Evolutionary conservation across 2,329 filamentous ascomycete genomes (phyloP).

Genomic region (Aspergillus sp.): DNA sequence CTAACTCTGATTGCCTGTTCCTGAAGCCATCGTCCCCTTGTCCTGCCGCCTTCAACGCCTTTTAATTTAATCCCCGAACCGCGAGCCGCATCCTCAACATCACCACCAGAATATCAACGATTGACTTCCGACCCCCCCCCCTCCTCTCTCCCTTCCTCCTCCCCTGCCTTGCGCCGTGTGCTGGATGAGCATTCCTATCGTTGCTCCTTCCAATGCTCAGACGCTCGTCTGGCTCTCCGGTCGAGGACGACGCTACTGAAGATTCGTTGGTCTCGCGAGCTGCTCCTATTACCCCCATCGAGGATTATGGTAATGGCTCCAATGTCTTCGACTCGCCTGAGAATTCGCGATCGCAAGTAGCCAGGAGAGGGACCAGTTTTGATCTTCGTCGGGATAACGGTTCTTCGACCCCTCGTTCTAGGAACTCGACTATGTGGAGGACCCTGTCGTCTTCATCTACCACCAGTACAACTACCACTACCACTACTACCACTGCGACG

Average conservation of each 20-base stretch:
- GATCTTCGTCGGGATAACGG: constrained; percentile 29
- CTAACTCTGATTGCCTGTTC: not conserved
- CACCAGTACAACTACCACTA: constrained; percentile 1
- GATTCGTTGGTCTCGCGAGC: constrained; percentile 25
- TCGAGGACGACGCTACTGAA: constrained; percentile 33
- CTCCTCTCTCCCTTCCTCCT: not conserved
- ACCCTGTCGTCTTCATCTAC: constrained; percentile 18
- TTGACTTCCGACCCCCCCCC: too few relatives aligned
- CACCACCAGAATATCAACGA: too few relatives aligned
- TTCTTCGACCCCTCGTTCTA: constrained; percentile 29
- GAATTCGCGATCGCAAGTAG: constrained; percentile 30
- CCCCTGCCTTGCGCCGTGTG: constrained; percentile 9
- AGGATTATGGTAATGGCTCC: constrained; percentile 25
- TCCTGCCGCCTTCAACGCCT: not conserved
- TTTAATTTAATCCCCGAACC: too few relatives aligned
- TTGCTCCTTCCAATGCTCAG: constrained; percentile 37
- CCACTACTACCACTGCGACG: too few relatives aligned
- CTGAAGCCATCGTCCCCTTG: not conserved
- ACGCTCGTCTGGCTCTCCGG: constrained; percentile 38
- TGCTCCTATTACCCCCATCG: constrained; percentile 11
- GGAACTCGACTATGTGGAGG: constrained; percentile 33
- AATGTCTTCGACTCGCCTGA: constrained; percentile 22
- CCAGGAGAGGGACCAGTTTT: constrained; percentile 26
- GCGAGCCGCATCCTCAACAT: too few relatives aligned
- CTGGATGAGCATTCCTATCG: constrained; percentile 30